phyloP scores from a whole-genome alignment of 2,329 filamentous ascomycete genomes.

The Hypoxylon rubiginosum region DNA sequence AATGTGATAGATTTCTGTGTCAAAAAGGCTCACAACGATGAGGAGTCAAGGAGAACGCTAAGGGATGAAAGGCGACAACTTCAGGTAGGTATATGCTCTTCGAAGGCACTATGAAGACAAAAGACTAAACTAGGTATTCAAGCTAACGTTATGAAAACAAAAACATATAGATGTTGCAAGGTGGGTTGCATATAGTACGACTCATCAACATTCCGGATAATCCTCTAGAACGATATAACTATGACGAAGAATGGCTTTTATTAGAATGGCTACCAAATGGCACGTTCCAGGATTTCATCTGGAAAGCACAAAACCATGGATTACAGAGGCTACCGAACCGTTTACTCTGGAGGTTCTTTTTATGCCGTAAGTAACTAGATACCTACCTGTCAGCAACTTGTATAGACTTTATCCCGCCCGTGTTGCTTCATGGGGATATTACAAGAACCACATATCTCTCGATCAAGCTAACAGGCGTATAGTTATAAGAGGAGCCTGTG shows the following conservation, averaged over 20 bases:
- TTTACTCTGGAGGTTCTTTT: conserved; percentile 32
- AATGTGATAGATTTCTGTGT: conserved; percentile 22
- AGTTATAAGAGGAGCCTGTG: conserved; percentile 25
- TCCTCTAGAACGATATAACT: conserved; percentile 2
- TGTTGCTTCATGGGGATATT: neutral
- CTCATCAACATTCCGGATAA: conserved; percentile 7
- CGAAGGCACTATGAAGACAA: too few species aligned
- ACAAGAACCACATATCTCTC: neutral
- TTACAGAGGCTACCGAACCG: conserved; percentile 17
- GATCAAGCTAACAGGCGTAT: conserved; percentile 15
- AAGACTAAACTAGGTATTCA: too few species aligned
- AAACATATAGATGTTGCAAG: conserved; percentile 8
- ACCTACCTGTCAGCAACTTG: too few species aligned
- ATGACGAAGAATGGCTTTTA: neutral
- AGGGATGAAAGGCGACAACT: neutral
- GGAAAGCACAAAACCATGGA: neutral
- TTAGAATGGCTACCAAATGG: conserved; percentile 29
- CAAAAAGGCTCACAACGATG: conserved; percentile 14
- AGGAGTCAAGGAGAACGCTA: too few species aligned
- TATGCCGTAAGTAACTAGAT: conserved; percentile 36
- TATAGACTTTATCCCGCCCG: too few species aligned
- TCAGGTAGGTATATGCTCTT: conserved; percentile 4
- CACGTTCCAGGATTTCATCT: conserved; percentile 3
- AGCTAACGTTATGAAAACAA: conserved; percentile 1
- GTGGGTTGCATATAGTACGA: conserved; percentile 22